phyloP scores from a whole-genome alignment of 2,329 filamentous ascomycete species.

The Juglanconis oblonga region DNA sequence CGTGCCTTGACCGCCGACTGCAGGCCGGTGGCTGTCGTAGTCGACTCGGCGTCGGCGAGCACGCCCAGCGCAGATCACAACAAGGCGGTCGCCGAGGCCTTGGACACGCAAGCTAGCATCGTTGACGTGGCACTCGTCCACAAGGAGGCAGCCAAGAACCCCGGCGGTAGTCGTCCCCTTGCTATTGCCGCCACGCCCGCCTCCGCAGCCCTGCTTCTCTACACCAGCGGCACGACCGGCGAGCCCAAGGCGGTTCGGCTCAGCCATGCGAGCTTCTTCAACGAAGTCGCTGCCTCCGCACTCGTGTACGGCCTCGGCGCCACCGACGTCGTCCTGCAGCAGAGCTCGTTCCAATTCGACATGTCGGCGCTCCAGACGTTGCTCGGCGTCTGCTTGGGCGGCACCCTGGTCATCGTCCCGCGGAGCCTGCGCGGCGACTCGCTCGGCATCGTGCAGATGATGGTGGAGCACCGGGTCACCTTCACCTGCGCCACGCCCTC shows the following conservation, averaged over 20 bases:
- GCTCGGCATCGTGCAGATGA: slow-evolving; percentile 28
- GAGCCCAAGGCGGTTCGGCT: slow-evolving; percentile 40
- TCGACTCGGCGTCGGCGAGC: no score
- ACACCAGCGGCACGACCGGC: slow-evolving; percentile 30
- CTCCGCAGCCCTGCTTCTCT: slow-evolving; percentile 34
- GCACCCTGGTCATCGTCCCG: slow-evolving; percentile 28
- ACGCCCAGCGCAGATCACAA: no score
- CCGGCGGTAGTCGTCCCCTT: no score
- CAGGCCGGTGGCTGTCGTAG: no score
- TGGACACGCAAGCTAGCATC: no score
- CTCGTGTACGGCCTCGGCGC: slow-evolving; percentile 22
- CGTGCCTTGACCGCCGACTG: no score
- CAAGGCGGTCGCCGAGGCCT: no score
- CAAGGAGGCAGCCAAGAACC: no score
- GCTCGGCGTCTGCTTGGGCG: slow-evolving; percentile 26
- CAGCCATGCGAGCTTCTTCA: slow-evolving; percentile 27
- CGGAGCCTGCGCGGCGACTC: slow-evolving; percentile 29
- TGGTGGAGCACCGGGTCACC: slow-evolving; percentile 30
- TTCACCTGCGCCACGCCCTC: slow-evolving; percentile 35
- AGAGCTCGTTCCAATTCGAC: slow-evolving; percentile 38
- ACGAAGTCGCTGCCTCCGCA: slow-evolving; percentile 25
- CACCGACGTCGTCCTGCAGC: slow-evolving; percentile 30
- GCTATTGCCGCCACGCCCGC: slow-evolving; percentile 10
- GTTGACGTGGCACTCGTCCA: no score
- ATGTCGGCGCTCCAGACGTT: slow-evolving; percentile 32